phyloP scores from a whole-genome alignment of 805 yeast species.

The Candida coquimbonensis region DNA sequence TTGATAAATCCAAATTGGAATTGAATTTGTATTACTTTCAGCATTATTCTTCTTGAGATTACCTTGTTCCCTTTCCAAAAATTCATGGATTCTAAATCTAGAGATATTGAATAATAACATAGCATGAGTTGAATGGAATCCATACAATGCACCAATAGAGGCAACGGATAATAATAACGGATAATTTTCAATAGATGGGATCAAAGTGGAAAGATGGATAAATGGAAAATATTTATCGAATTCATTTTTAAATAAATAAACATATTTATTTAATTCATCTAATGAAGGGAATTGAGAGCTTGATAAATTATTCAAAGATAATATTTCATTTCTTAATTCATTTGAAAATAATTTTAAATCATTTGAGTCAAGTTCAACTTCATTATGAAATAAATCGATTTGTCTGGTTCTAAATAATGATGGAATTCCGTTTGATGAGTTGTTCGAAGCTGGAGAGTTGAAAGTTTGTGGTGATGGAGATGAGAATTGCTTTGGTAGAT shows the following conservation, averaged over 20 bases:
- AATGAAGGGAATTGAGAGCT: slow-evolving; percentile 65
- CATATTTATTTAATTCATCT: slow-evolving; percentile 70
- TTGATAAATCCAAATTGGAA: slow-evolving; percentile 86
- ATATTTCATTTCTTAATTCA: slow-evolving; percentile 46
- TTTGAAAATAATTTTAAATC: slow-evolving; percentile 37
- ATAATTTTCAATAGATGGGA: slow-evolving; percentile 42
- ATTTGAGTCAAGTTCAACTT: slow-evolving; percentile 18
- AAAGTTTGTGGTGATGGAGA: slow-evolving; percentile 1
- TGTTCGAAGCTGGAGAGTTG: slow-evolving; percentile 7
- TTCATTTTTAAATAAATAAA: slow-evolving; percentile 66
- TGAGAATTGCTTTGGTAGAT: not conserved
- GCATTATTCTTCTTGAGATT: slow-evolving; percentile 10
- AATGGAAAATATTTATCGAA: slow-evolving; percentile 82
- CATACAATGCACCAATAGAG: slow-evolving; percentile 82
- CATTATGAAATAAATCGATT: slow-evolving; percentile 52
- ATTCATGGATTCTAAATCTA: slow-evolving; percentile 57
- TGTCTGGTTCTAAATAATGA: slow-evolving; percentile 60
- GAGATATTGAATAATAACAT: slow-evolving; percentile 62
- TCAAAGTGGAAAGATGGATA: slow-evolving; percentile 62
- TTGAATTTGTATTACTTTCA: slow-evolving; percentile 33
- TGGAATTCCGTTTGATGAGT: slow-evolving; percentile 38
- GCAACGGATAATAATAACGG: slow-evolving; percentile 77
- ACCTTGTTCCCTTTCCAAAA: slow-evolving; percentile 40
- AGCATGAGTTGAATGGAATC: slow-evolving; percentile 74
- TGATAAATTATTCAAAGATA: slow-evolving; percentile 44